A percentile compares a stretch with the other conserved stretches of the same genome.
Conservation (phyloP, 2,329 filamentous ascomycete species). For the Colletotrichum sp. region DNA sequence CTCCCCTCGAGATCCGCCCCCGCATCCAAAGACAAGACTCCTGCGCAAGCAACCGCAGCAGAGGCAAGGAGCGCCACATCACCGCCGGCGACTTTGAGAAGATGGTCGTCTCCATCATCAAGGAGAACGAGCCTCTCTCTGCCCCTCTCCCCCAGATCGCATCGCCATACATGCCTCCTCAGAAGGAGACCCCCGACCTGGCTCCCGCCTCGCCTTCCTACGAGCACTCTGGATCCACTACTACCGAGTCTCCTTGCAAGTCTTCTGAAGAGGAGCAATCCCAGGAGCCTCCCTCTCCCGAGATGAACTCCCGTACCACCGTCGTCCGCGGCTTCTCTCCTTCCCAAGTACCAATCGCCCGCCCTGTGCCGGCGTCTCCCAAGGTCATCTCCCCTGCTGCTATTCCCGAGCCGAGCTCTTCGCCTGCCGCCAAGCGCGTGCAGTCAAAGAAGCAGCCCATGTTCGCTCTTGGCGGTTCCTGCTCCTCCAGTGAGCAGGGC, state of each 20-base stretch:
- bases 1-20: slow-evolving; percentile 66
- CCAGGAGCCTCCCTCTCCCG: slow-evolving; percentile 38
- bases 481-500: slow-evolving; percentile 70
- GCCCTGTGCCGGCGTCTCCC: slow-evolving; percentile 52
- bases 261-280: slow-evolving; percentile 64
- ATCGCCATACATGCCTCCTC: slow-evolving; percentile 42
- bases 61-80: slow-evolving; percentile 83
- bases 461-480: slow-evolving; percentile 80
- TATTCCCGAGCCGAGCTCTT: slow-evolving; percentile 66
- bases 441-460: slow-evolving; percentile 68
- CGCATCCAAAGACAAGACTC: slow-evolving; percentile 76
- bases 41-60: slow-evolving; percentile 71
- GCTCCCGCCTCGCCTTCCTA: slow-evolving; percentile 32
- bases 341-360: slow-evolving; percentile 63
- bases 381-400: slow-evolving; percentile 57
- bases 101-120: slow-evolving; percentile 92
- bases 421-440: slow-evolving; percentile 69
- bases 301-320: slow-evolving; percentile 62
- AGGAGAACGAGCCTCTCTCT: slow-evolving; percentile 76
- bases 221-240: slow-evolving; percentile 49
- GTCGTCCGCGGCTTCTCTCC: slow-evolving; percentile 89
- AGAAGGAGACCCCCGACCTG: slow-evolving; percentile 48
- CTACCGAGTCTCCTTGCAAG: slow-evolving; percentile 58
- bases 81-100: slow-evolving; percentile 93
- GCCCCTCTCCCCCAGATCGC: slow-evolving; percentile 54